Evolutionary conservation across 2,329 filamentous ascomycete species (phyloP), one percentile per base, ranked within the genome.

Genomic region (Fusarium coffeatum): DNA sequence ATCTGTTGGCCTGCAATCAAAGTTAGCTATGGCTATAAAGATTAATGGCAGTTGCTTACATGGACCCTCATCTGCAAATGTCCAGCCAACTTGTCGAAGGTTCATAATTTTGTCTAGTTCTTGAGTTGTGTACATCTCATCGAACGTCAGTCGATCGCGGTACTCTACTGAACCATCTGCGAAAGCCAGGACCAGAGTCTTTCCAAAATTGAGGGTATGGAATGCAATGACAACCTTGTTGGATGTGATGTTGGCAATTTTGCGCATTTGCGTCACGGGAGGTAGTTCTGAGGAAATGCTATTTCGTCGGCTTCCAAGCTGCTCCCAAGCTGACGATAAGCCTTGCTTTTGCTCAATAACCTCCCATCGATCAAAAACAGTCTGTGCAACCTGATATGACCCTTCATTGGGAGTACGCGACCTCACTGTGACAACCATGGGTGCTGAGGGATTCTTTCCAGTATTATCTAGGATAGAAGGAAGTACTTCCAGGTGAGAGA

Each of bases 141-240:
- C 85, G 86, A 97, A 91, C 0, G 88, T 92, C 49, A 87, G 85
- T 13, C 93, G 88, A 75, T 97, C 92, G 59, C 93, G 89, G 78
- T 95, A 93, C 72, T 96, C 90, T 6, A 97, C 84, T 1, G 89
- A 91, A 13, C 94, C 93, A 76, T 97, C 94, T 66, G 92, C 92
- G 72, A 93, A 93, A 27, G 87, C 86, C 62, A 97, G 84, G 30
- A 91, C 89, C 4, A 97, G 69, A 3, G 92, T 85, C 62, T 89
- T 93, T 50, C 92, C 91, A 64, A 91, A 89, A 72, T 92, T 91
- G 20, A 92, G 84, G 4, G 89, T 83, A 48, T 91, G 87, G 30
- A 96, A 83, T 0, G 88, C 87, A 41, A 97, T 80, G 2, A 94
- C 83, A 25, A 92, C 85, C 76, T 93, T 94, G 71, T 92, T 88